These are phyloP conservation scores for Aspergillus transmontanensis DNA, from an alignment of 2,329 filamentous ascomycete species.

Conservation along the genomic window DNA sequence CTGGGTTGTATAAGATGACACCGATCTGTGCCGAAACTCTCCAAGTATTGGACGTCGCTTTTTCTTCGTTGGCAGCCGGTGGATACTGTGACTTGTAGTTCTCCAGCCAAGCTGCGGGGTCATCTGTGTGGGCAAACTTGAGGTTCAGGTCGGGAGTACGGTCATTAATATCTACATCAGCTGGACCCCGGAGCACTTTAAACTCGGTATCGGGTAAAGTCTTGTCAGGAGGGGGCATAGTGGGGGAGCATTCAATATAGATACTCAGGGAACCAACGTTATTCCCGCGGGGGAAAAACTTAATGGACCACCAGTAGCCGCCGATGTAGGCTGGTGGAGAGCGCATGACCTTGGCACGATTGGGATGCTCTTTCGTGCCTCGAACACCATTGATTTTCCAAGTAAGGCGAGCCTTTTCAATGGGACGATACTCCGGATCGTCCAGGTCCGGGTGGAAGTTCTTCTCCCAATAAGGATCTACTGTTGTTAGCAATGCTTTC, in stretches of 20 bases:
- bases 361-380: conserved; percentile 62
- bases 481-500: conserved; percentile 6
- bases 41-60: conserved; percentile 36
- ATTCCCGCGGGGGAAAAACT: conserved; percentile 65
- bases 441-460: conserved; percentile 58
- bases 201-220: conserved; percentile 43
- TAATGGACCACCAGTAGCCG: conserved; percentile 66
- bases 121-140: conserved; percentile 28
- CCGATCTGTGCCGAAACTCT: conserved; percentile 61
- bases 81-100: conserved; percentile 32
- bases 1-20: conserved; percentile 65
- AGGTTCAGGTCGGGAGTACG: conserved; percentile 35
- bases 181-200: conserved; percentile 40
- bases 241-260: conserved; percentile 63
- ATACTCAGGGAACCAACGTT: conserved; percentile 60
- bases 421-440: conserved; percentile 59
- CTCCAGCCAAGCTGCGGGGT: conserved; percentile 35
- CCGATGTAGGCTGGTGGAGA: conserved; percentile 60
- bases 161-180: conserved; percentile 38
- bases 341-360: conserved; percentile 60
- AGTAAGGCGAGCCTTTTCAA: conserved; percentile 58
- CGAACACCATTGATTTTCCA: conserved; percentile 63
- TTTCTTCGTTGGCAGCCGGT: conserved; percentile 14
- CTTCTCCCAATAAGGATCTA: conserved; percentile 61
- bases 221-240: conserved; percentile 44